phyloP scores from a whole-genome alignment of 495 filamentous ascomycete genomes.

The Usnea hakonensis region DNA sequence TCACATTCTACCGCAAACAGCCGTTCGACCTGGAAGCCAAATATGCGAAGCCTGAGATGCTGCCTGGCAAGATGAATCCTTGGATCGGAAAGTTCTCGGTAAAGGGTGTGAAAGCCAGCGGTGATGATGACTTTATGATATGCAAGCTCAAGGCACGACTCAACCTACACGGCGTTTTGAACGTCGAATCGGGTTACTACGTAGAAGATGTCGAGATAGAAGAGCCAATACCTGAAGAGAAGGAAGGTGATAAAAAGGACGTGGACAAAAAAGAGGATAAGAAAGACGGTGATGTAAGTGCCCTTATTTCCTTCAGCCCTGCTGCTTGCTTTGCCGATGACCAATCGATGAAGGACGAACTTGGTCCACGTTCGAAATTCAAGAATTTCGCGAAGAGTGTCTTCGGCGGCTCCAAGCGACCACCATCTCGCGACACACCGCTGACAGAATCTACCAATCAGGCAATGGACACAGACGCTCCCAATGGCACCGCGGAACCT shows the following conservation, averaged over 20 bases:
- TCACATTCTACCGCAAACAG: conserved; percentile 99
- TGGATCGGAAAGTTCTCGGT: conserved; percentile 97
- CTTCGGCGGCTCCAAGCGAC: conserved; percentile 19
- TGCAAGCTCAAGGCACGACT: conserved; percentile 99
- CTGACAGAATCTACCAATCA: conserved; percentile 35
- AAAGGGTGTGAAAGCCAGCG: conserved; percentile 78
- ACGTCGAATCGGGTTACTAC: conserved; percentile 94
- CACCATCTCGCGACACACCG: conserved; percentile 20
- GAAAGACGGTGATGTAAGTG: conserved; percentile 68
- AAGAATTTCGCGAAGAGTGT: conserved; percentile 22
- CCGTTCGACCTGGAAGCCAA: conserved; percentile 92
- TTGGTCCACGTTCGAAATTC: conserved; percentile 18
- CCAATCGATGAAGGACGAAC: conserved; percentile 12
- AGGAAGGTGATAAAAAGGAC: conserved; percentile 40
- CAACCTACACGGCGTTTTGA: conserved; percentile 93
- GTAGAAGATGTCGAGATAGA: conserved; percentile 98
- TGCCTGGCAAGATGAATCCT: conserved; percentile 87
- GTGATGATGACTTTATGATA: conserved; percentile 93
- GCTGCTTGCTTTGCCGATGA: conserved; percentile 8
- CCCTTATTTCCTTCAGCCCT: not conserved
- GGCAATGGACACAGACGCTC: conserved; percentile 83
- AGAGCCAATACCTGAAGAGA: conserved; percentile 65
- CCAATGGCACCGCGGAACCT: conserved; percentile 56
- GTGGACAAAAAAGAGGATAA: conserved; percentile 41
- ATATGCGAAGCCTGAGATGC: conserved; percentile 75